Conservation (phyloP, 2,329 filamentous ascomycete genomes). For the Drechslera avenae region DNA sequence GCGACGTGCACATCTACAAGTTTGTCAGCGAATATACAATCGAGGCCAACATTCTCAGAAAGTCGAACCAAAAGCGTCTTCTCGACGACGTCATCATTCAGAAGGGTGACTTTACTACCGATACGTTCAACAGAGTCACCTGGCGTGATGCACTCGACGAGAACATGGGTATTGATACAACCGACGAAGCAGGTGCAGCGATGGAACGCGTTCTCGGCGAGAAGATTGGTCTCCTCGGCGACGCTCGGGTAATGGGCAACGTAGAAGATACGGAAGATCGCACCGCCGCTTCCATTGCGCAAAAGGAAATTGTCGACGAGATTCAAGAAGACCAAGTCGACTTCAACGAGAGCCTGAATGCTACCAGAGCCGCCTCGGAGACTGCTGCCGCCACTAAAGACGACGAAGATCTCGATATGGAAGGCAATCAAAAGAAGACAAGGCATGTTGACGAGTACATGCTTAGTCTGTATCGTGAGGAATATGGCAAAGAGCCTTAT, state of each 20-base stretch:
- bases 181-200: conserved; percentile 75
- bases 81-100: conserved; percentile 98
- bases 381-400: conserved; percentile 20
- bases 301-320: conserved; percentile 78
- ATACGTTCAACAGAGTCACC: conserved; percentile 82
- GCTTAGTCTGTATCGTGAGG: conserved; percentile 36
- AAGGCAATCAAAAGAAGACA: conserved; percentile 23
- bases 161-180: conserved; percentile 46
- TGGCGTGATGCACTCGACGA: conserved; percentile 71
- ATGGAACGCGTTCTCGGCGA: conserved; percentile 83
- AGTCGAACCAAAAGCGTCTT: conserved; percentile 96
- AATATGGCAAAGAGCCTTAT: conserved; percentile 43
- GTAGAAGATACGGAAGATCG: conserved; percentile 94
- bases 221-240: conserved; percentile 61
- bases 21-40: conserved; percentile 71
- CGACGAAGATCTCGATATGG: conserved; percentile 22
- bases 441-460: conserved; percentile 47
- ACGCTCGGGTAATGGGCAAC: conserved; percentile 76
- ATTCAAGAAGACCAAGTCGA: conserved; percentile 53
- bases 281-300: conserved; percentile 81
- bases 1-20: conserved; percentile 95
- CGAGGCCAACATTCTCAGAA: conserved; percentile 95
- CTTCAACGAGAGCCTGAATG: conserved; percentile 42
- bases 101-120: conserved; percentile 96
- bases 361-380: conserved; percentile 32